phyloP scores from a whole-genome alignment of 192 early-diverging fungal genomes.

The Mycoemilia scoparia region DNA sequence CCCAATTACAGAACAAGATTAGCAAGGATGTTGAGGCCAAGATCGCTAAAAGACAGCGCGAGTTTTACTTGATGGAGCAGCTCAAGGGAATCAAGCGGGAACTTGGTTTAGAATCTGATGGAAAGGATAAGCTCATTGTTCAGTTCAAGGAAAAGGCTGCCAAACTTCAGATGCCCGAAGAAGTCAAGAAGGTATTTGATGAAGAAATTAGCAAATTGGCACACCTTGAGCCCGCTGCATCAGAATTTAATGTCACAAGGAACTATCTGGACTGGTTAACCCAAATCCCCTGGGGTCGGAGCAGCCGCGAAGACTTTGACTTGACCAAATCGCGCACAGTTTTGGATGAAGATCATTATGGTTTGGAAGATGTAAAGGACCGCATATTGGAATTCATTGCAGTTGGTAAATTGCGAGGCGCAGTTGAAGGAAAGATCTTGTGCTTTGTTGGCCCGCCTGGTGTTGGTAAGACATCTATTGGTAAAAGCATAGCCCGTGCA shows the following conservation, averaged over 20 bases:
- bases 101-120: constrained; percentile 90
- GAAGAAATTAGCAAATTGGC: constrained; percentile 90
- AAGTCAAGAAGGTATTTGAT: constrained; percentile 90
- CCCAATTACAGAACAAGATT: constrained; percentile 94
- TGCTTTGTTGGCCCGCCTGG: constrained; percentile 98
- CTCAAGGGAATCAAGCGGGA: constrained; percentile 99
- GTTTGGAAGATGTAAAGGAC: constrained; percentile 98
- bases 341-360: constrained; percentile 98
- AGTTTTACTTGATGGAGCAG: constrained; percentile 99
- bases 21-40: constrained; percentile 94
- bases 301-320: constrained; percentile 83
- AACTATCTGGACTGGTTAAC: constrained; percentile 99
- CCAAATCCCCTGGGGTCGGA: constrained; percentile 88
- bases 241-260: constrained; percentile 95
- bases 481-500: constrained; percentile 91
- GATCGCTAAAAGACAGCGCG: constrained; percentile 91
- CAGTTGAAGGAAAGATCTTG: constrained; percentile 97
- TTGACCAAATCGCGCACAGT: constrained; percentile 67
- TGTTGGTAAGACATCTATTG: constrained; percentile 96
- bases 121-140: constrained; percentile 93
- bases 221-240: constrained; percentile 82
- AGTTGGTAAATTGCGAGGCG: constrained; percentile 84
- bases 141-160: constrained; percentile 77
- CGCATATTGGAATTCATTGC: constrained; percentile 98
- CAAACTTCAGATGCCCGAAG: constrained; percentile 74